Evolutionary conservation across 2,329 filamentous ascomycete genomes (phyloP).

Genomic region (Chalaropsis thielavioides): DNA sequence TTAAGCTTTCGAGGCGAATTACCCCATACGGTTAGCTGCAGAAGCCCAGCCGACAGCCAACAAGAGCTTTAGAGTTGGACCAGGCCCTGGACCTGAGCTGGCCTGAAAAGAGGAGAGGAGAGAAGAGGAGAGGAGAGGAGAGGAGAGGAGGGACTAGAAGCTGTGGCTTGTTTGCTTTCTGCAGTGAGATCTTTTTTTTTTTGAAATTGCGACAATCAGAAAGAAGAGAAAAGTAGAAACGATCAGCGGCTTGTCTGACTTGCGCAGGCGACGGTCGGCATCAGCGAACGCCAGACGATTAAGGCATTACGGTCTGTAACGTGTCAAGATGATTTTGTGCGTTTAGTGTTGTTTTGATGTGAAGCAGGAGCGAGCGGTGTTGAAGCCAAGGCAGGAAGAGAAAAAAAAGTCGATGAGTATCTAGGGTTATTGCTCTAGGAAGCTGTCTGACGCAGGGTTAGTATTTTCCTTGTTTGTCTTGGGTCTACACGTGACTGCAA

Average conservation of each 20-base stretch:
- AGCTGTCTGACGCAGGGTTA: too few relatives aligned
- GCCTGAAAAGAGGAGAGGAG: not conserved
- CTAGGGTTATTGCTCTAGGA: not conserved
- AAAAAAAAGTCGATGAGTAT: not conserved
- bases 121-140: not conserved
- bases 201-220: constrained; percentile 1
- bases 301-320: not conserved
- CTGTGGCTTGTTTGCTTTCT: not conserved
- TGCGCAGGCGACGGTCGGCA: not conserved
- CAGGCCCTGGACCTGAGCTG: not conserved
- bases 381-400: not conserved
- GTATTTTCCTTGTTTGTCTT: too few relatives aligned
- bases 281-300: not conserved
- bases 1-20: not conserved
- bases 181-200: not conserved
- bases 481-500: too few relatives aligned
- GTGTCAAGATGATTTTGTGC: not conserved
- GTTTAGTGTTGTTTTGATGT: too few relatives aligned
- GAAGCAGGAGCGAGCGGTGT: not conserved
- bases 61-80: not conserved
- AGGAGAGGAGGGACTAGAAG: not conserved
- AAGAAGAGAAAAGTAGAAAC: not conserved
- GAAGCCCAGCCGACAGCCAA: not conserved
- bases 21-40: not conserved
- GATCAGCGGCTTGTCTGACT: not conserved